A percentile compares a stretch with the other conserved stretches of the same genome.
phyloP scores from a whole-genome alignment of 2,329 filamentous ascomycete species.

The Shiraia bambusicola region DNA sequence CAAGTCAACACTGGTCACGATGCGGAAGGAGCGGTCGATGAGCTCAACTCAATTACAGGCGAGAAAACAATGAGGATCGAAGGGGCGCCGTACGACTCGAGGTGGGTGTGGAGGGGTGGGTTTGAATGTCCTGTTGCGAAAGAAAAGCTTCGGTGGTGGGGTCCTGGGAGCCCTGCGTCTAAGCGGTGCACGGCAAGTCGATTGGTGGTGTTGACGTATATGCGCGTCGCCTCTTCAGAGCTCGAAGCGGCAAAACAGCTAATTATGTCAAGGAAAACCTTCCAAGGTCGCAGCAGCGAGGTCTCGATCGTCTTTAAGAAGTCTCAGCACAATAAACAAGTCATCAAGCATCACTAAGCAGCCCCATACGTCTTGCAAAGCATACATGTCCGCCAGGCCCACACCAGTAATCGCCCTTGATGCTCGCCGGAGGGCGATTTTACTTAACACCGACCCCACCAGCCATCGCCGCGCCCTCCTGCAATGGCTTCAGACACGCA shows the following conservation, averaged over 20 bases:
- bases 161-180: slow-evolving; percentile 30
- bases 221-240: slow-evolving; percentile 22
- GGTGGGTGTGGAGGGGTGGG: slow-evolving; percentile 30
- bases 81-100: slow-evolving; percentile 11
- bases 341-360: slow-evolving; percentile 40
- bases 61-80: slow-evolving; percentile 8
- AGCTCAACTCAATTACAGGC: slow-evolving; percentile 25
- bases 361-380: slow-evolving; percentile 29
- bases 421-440: slow-evolving; percentile 30
- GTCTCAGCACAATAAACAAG: slow-evolving; percentile 23
- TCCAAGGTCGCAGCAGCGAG: slow-evolving; percentile 16
- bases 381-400: slow-evolving; percentile 33
- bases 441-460: slow-evolving; percentile 41
- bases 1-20: slow-evolving; percentile 22
- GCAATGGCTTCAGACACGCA: slow-evolving; percentile 13
- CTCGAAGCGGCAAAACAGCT: slow-evolving; percentile 18
- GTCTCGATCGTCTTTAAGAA: slow-evolving; percentile 23
- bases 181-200: slow-evolving; percentile 22
- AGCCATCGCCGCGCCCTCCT: slow-evolving; percentile 9
- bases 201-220: slow-evolving; percentile 34
- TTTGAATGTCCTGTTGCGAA: slow-evolving; percentile 23
- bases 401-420: slow-evolving; percentile 20
- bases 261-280: slow-evolving; percentile 20
- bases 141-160: slow-evolving; percentile 41
- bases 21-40: slow-evolving; percentile 21